A percentile compares a stretch with the other conserved stretches of the same genome.
Evolutionary conservation across 768 basidiomycete species (phyloP).

Genomic region (Stropharia rugosoannulata): DNA sequence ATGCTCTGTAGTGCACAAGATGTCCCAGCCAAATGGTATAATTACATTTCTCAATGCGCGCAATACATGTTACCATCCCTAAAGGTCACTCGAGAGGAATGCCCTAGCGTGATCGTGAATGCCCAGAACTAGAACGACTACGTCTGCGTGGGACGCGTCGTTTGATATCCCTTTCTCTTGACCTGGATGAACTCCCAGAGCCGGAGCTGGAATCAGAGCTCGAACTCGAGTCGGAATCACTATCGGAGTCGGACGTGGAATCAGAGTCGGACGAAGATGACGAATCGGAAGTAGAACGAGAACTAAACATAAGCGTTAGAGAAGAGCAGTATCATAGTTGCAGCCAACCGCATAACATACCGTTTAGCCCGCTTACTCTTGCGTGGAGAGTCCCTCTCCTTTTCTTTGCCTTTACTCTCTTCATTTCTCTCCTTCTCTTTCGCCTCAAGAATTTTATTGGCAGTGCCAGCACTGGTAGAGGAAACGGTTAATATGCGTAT

Average conservation of each 20-base stretch:
- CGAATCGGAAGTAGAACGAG: conserved; percentile 20
- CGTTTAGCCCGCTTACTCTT: conserved; percentile 36
- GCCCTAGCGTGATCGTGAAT: conserved; percentile 14
- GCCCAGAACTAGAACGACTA: conserved; percentile 17
- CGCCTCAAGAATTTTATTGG: conserved; percentile 78
- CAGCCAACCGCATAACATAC: conserved; percentile 20
- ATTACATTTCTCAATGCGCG: too few species aligned
- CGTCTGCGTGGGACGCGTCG: conserved; percentile 20
- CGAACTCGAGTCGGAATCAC: conserved; percentile 38
- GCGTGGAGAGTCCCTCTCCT: conserved; percentile 35
- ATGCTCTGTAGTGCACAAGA: too few species aligned
- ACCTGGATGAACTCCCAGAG: conserved; percentile 26
- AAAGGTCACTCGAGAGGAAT: too few species aligned
- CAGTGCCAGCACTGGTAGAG: conserved; percentile 63
- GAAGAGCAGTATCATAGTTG: background rate
- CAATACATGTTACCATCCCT: too few species aligned
- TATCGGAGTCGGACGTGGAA: conserved; percentile 37
- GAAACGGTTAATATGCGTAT: background rate
- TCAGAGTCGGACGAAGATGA: conserved; percentile 20
- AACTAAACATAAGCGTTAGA: conserved; percentile 10
- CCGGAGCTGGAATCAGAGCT: conserved; percentile 28
- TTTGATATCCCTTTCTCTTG: conserved; percentile 25
- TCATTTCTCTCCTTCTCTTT: conserved; percentile 77
- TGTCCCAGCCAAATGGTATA: too few species aligned
- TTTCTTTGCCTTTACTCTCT: conserved; percentile 33